A percentile compares a stretch with the other conserved stretches of the same genome.
These are phyloP conservation scores for Solanum pinnatisectum DNA, from an alignment of 257 asterid species.

Conservation along the genomic window DNA sequence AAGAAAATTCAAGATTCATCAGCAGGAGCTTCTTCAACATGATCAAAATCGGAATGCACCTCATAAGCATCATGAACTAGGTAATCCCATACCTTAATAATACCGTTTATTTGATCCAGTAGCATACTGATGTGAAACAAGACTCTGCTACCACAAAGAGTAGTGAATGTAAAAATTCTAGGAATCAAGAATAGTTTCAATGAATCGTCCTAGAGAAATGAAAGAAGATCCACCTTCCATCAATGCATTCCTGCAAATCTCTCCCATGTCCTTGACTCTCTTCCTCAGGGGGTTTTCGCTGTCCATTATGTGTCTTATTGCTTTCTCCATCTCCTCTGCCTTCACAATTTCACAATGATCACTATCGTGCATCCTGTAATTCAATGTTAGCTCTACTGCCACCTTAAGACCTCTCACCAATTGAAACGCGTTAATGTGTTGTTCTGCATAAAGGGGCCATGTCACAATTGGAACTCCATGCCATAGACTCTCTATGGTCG, in stretches of 20 bases:
- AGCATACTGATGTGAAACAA: neutral
- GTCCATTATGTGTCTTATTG: neutral
- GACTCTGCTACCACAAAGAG: neutral
- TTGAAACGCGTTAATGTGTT: neutral
- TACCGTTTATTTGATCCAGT: neutral
- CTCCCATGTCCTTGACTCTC: neutral
- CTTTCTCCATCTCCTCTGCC: conserved; percentile 4
- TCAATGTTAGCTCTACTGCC: neutral
- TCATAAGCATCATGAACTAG: too few species aligned
- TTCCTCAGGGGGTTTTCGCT: neutral
- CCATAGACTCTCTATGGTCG: neutral
- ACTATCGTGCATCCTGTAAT: neutral
- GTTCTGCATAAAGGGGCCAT: conserved; percentile 9
- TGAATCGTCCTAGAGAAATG: neutral
- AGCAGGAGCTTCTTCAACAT: too few species aligned
- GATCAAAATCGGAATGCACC: too few species aligned
- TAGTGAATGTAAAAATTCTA: neutral
- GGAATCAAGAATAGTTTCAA: neutral
- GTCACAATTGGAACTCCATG: conserved; percentile 1
- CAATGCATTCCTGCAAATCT: neutral
- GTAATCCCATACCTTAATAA: neutral
- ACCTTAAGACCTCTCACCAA: neutral
- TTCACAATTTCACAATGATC: neutral
- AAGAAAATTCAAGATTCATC: too few species aligned
- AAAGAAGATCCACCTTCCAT: conserved; percentile 4